Evolutionary conservation across 768 basidiomycete genomes (phyloP), one percentile per base, ranked within the genome.

Genomic region (Suillus subluteus): DNA sequence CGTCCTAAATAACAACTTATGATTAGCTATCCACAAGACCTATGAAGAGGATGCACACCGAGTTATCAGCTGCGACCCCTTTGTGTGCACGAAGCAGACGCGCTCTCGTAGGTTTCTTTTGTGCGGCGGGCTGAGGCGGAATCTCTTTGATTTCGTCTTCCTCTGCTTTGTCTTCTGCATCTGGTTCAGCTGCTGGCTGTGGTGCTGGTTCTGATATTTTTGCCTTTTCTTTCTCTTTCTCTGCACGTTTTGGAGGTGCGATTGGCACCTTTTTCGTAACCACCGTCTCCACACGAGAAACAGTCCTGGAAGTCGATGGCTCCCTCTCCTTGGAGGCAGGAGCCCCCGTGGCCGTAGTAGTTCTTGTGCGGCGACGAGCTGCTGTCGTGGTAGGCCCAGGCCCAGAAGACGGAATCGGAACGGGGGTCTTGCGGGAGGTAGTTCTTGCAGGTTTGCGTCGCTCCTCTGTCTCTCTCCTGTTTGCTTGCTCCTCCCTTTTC

Each of bases 311-410:
- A 63, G 40, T 61, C 23, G 56, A 32, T 3, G 41, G 2, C 21
- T 16, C 43, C 35, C 32, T 40, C 15, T 30, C 21, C n/a, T 62
- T 46, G 21, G 64, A 63, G 37, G 13, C 9, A 41, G 18, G 23
- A 62, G 18, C 46, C 18, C 26, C 54, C 40, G 32, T 23, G 40
- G 16, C 67, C 6, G 55, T 40, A 35, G 58, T 62, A 32, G 62
- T 66, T 63, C 77, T 76, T 11, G 75, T 71, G 23, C 75, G 70
- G 32, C 76, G 74, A 3, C 71, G 64, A 7, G 71, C 65, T 11
- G 71, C 63, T 23, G 67, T 70, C 18, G 67, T 46, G 0, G 61
- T 48, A 32, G 59, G 59, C 18, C 40, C 41, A 43, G 59, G 59
- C 3, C 40, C 59, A 43, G 59, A 43, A 43, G 59, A 26, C 43